Evolutionary conservation across 2,329 filamentous ascomycete species (phyloP).

Genomic region (Alternaria atra): DNA sequence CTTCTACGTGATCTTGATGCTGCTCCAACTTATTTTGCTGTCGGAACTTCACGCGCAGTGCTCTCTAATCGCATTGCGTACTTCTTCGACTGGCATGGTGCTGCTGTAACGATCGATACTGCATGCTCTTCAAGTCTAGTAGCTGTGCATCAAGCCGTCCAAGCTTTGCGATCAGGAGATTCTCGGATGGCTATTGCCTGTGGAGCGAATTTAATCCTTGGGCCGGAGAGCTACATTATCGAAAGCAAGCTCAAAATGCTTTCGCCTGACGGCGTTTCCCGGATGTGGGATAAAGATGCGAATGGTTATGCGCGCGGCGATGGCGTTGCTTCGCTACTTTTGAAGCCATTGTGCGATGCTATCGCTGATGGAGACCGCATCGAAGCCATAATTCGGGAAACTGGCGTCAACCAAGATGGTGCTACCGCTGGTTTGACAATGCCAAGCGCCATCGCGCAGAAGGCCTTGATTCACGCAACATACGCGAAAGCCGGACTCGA

Average conservation of each 20-base stretch:
- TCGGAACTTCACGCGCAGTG: constrained; percentile 36
- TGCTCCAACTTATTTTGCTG: constrained; percentile 26
- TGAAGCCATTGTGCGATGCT: constrained; percentile 62
- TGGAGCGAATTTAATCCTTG: constrained; percentile 21
- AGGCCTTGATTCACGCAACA: constrained; percentile 33
- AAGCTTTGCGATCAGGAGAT: constrained; percentile 22
- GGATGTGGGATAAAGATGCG: constrained; percentile 51
- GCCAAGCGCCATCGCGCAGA: constrained; percentile 57
- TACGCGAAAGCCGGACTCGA: constrained; percentile 53
- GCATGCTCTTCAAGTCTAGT: constrained; percentile 49
- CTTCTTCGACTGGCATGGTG: constrained; percentile 49
- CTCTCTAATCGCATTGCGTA: constrained; percentile 51
- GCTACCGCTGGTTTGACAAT: constrained; percentile 52
- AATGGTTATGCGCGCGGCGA: constrained; percentile 64
- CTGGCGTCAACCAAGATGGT: constrained; percentile 52
- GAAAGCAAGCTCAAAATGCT: constrained; percentile 45
- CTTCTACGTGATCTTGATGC: constrained; percentile 32
- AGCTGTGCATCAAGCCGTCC: constrained; percentile 36
- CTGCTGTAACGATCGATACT: constrained; percentile 52
- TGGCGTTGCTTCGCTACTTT: constrained; percentile 59
- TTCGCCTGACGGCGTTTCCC: constrained; percentile 34
- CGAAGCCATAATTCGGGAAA: constrained; percentile 50
- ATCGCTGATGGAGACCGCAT: constrained; percentile 58
- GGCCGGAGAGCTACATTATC: constrained; percentile 25
- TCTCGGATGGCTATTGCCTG: constrained; percentile 25